phyloP scores from a whole-genome alignment of 805 yeast genomes.

The Starmera amethionina region DNA sequence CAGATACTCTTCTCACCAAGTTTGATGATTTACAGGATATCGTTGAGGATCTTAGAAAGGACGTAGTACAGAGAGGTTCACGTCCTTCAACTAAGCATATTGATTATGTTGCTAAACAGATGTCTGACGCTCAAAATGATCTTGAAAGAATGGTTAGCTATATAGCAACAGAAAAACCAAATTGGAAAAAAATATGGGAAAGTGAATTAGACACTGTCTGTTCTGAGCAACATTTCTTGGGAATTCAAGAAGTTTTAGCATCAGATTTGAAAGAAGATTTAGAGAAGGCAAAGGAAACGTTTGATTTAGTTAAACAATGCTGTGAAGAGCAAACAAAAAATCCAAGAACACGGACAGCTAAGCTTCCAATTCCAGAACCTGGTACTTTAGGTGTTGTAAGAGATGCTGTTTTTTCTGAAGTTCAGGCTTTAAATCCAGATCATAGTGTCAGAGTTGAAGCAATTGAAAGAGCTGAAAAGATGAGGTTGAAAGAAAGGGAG shows the following conservation, averaged over 20 bases:
- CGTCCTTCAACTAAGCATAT: constrained; percentile 71
- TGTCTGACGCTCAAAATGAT: constrained; percentile 43
- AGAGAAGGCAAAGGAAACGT: constrained; percentile 72
- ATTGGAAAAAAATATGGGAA: constrained; percentile 91
- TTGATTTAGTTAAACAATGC: constrained; percentile 70
- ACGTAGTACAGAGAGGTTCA: constrained; percentile 86
- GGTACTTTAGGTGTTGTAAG: constrained; percentile 51
- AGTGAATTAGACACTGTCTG: constrained; percentile 80
- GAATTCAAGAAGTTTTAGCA: constrained; percentile 79
- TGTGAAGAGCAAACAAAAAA: constrained; percentile 66
- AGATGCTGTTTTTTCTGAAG: constrained; percentile 76
- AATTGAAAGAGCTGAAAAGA: constrained; percentile 73
- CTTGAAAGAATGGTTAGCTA: constrained; percentile 48
- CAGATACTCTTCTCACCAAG: constrained; percentile 62
- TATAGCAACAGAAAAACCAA: constrained; percentile 62
- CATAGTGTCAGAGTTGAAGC: constrained; percentile 85
- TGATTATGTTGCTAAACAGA: constrained; percentile 52
- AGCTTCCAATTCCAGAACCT: constrained; percentile 46
- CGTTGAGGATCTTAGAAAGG: constrained; percentile 81
- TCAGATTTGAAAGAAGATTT: constrained; percentile 75
- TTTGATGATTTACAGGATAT: constrained; percentile 90
- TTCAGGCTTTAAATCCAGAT: constrained; percentile 68
- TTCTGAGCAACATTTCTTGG: constrained; percentile 89
- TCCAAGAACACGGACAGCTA: constrained; percentile 28
- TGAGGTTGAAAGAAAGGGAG: constrained; percentile 63